Evolutionary conservation across 2,329 filamentous ascomycete species (phyloP).

Genomic region (Colletotrichum destructivum): DNA sequence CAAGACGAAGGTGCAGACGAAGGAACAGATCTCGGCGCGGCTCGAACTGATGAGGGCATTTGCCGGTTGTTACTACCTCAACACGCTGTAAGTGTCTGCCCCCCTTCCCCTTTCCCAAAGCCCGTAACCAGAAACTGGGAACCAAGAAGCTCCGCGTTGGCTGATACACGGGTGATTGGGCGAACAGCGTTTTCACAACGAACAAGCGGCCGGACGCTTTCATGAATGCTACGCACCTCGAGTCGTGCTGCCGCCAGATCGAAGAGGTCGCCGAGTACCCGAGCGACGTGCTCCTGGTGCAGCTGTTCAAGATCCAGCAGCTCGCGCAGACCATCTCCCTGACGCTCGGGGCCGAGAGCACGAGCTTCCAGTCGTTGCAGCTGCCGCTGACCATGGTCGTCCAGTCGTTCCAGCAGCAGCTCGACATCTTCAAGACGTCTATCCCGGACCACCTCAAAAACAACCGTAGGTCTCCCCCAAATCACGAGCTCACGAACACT

Average conservation of each 20-base stretch:
- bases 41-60: conserved; percentile 64
- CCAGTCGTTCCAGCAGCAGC: conserved; percentile 60
- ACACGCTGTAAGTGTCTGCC: conserved; percentile 59
- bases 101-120: too few relatives aligned
- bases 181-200: conserved; percentile 57
- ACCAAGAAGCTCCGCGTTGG: background rate
- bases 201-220: conserved; percentile 65
- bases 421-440: conserved; percentile 56
- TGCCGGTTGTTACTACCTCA: conserved; percentile 65
- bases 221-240: conserved; percentile 62
- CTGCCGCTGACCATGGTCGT: conserved; percentile 60
- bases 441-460: conserved; percentile 54
- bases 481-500: too few relatives aligned
- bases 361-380: conserved; percentile 51
- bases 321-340: conserved; percentile 63
- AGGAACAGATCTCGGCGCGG: conserved; percentile 46
- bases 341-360: conserved; percentile 51
- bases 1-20: conserved; percentile 35
- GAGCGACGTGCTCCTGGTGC: conserved; percentile 61
- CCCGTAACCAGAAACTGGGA: too few relatives aligned
- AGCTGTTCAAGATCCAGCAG: conserved; percentile 64
- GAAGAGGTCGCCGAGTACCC: conserved; percentile 59
- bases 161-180: background rate
- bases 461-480: conserved; percentile 50
- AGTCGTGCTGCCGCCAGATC: conserved; percentile 60